Evolutionary conservation across 2,329 filamentous ascomycete species (phyloP).

Genomic region (Alternaria metachromatica): DNA sequence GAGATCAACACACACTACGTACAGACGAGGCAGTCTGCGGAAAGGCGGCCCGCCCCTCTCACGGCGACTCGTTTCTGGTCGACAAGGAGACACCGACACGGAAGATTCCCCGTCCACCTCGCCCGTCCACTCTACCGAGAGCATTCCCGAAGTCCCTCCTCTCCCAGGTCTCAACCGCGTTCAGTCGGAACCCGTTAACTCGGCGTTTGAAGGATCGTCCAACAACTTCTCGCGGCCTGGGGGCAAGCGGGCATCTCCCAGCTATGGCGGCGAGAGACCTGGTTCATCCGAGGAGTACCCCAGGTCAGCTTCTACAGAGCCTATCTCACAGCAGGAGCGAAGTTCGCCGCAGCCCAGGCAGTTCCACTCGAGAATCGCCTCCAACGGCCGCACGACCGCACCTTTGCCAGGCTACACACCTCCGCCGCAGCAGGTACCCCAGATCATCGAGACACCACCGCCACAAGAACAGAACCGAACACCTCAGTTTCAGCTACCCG

Average conservation of each 20-base stretch:
- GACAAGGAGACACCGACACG: conserved; percentile 68
- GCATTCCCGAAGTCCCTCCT: conserved; percentile 45
- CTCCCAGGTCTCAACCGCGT: conserved; percentile 63
- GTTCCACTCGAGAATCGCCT: conserved; percentile 64
- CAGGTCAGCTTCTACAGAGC: conserved; percentile 22
- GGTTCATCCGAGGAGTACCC: conserved; percentile 35
- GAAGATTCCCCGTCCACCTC: conserved; percentile 59
- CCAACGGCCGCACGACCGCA: conserved; percentile 63
- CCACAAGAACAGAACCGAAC: conserved; percentile 44
- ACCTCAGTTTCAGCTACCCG: conserved; percentile 51
- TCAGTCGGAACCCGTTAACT: conserved; percentile 71
- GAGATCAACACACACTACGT: conserved; percentile 89
- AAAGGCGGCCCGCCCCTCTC: conserved; percentile 78
- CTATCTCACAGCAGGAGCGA: conserved; percentile 41
- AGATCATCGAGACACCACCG: conserved; percentile 70
- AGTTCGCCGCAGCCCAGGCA: conserved; percentile 51
- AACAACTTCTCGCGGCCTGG: conserved; percentile 67
- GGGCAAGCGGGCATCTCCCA: conserved; percentile 36
- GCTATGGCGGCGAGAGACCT: conserved; percentile 25
- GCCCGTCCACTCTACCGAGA: conserved; percentile 49
- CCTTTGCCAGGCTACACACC: conserved; percentile 56
- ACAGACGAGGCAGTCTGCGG: conserved; percentile 84
- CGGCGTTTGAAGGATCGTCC: conserved; percentile 40
- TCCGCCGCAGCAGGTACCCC: conserved; percentile 53
- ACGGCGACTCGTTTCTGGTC: conserved; percentile 67